A percentile compares a stretch with the other conserved stretches of the same genome.
These are phyloP conservation scores for Agrocybe pediades DNA, from an alignment of 768 basidiomycete genomes.

Conservation along the genomic window DNA sequence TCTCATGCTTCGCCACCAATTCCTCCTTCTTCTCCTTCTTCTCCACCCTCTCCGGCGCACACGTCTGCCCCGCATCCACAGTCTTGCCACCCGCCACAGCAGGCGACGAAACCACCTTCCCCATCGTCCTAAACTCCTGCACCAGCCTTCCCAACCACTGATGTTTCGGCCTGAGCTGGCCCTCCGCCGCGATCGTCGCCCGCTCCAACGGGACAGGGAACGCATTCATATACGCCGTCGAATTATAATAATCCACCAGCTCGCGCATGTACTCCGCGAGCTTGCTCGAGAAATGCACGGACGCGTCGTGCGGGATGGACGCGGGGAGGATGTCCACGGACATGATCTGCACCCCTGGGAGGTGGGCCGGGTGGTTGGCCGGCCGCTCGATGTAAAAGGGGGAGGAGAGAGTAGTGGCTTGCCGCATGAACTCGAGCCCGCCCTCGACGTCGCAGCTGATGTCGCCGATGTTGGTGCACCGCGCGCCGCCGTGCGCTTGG, in stretches of 20 bases:
- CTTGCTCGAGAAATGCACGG: conserved; percentile 68
- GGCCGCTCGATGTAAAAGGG: conserved; percentile 67
- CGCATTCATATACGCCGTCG: not conserved
- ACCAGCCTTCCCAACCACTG: conserved; percentile 61
- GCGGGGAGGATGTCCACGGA: conserved; percentile 91
- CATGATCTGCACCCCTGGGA: conserved; percentile 76
- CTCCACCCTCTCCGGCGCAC: conserved; percentile 2
- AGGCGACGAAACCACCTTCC: not conserved
- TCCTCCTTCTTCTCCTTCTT: not conserved
- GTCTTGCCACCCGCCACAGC: not conserved
- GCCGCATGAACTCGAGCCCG: conserved; percentile 80
- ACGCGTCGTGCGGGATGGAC: conserved; percentile 81
- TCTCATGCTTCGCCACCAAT: not conserved
- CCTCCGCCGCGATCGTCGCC: conserved; percentile 71
- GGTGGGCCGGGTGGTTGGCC: conserved; percentile 33
- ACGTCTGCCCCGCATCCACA: no score
- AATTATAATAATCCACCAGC: conserved; percentile 37
- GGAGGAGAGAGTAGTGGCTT: conserved; percentile 74
- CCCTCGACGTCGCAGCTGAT: conserved; percentile 91
- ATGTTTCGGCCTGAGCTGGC: conserved; percentile 54
- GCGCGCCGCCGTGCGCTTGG: conserved; percentile 47
- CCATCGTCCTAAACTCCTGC: conserved; percentile 36
- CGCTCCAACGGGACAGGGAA: conserved; percentile 51
- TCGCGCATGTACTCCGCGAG: conserved; percentile 69
- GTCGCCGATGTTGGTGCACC: conserved; percentile 79